Base-by-base conservation (phyloP, 1,284 basidiomycete genomes). In the Neolentinus lepideus region DNA sequence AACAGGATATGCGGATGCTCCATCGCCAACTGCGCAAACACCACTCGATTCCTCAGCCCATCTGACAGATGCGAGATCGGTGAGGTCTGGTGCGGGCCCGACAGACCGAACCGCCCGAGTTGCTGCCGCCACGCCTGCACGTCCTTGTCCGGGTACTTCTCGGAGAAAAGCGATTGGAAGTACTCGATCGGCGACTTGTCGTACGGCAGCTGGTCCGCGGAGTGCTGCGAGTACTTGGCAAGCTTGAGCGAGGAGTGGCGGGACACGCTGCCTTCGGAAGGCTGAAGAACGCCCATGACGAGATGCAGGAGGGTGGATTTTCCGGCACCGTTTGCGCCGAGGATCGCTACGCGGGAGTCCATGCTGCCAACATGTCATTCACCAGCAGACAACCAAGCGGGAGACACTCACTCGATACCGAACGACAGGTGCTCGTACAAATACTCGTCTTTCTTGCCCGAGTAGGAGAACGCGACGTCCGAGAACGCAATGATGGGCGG, bases 191-290 rank as follows among this genome's bases (percentile, higher is more conserved):
- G 94, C 47, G 84, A 80, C 73, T 86, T 85, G 65, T 96, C 89
- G 74, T 97, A 98, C 21, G 96, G 97, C 31, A 99, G 83, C 72
- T 99, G 97, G 73, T 99, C 97, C 26, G 97, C 95, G 54, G 91
- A 94, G 77, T 99, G 97, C 77, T 99, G 97, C 36, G 91, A 94
- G 81, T 98, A 99, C 72, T 94, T 95, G 61, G 92, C 94, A 58
- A 99, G 85, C 75, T 99, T 99, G 64, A 99, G 80, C 35, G 80
- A 82, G 53, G 89, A 78, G 72, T 99, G 96, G 64, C 93, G 92
- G 53, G 88, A 90, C 62, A 99, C 72, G 24, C 90, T 90, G 53
- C 96, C 96, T 67, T 92, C 83, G 58, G 74, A 75, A 1, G 97
- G 94, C 63, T 90, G 86, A 35, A 97, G 80, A 14, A 70, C 80